phyloP scores from a whole-genome alignment of 345 rosid genomes.

The Trapa bicornis region DNA sequence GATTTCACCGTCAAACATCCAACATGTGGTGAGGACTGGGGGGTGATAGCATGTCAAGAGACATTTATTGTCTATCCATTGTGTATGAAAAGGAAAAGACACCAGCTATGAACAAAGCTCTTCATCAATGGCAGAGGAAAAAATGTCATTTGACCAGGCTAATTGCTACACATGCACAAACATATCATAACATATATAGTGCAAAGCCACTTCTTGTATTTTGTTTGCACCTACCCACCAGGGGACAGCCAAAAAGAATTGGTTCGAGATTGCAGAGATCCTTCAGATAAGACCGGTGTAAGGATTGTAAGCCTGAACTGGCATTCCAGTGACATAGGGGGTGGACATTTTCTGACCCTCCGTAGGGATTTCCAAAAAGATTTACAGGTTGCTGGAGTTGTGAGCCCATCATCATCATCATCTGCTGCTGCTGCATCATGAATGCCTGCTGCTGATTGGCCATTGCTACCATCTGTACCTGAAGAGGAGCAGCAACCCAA shows the following conservation, averaged over 20 bases:
- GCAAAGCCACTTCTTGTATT: background rate
- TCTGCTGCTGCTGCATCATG: constrained; percentile 49
- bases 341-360: constrained; percentile 17
- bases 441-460: constrained; percentile 57
- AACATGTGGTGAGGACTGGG: too few species aligned
- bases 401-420: constrained; percentile 57
- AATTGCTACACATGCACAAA: constrained; percentile 33
- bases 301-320: constrained; percentile 53
- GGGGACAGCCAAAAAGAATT: background rate
- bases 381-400: constrained; percentile 39
- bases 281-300: constrained; percentile 35
- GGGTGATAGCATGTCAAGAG: background rate
- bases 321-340: constrained; percentile 43
- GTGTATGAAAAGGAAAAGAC: background rate
- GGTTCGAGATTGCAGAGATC: background rate
- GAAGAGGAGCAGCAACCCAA: constrained; percentile 39
- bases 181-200: background rate
- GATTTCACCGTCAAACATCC: background rate
- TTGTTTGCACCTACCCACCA: background rate
- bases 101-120: background rate
- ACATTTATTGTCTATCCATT: background rate
- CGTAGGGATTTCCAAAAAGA: constrained; percentile 42
- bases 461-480: constrained; percentile 66
- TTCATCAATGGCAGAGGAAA: constrained; percentile 13
- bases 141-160: constrained; percentile 7